phyloP scores from a whole-genome alignment of 768 basidiomycete species.

The Kwoniella europaea region DNA sequence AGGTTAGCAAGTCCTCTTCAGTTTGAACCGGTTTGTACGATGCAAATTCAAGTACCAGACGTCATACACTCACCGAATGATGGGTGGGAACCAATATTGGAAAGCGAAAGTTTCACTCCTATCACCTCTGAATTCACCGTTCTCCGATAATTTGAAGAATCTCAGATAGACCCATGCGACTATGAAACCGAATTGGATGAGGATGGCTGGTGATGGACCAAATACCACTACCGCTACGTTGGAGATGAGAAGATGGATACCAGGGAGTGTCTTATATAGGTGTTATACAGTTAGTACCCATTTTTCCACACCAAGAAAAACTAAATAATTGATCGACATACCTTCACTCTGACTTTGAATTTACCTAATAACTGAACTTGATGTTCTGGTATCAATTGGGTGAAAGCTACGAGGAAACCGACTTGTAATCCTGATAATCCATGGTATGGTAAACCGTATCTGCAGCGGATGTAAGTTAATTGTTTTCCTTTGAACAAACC shows the following conservation, averaged over 20 bases:
- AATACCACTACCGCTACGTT: conserved; percentile 64
- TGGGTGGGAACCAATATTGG: conserved; percentile 94
- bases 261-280: conserved; percentile 74
- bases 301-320: too few species aligned
- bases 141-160: conserved; percentile 87
- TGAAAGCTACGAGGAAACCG: conserved; percentile 90
- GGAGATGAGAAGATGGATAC: conserved; percentile 88
- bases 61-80: conserved; percentile 74
- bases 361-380: conserved; percentile 87
- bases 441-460: conserved; percentile 86
- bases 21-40: neutral
- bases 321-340: conserved; percentile 44
- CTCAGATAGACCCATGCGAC: conserved; percentile 93
- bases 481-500: neutral
- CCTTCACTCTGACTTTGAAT: conserved; percentile 78
- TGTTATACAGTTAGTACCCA: too few species aligned
- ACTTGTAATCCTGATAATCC: conserved; percentile 92
- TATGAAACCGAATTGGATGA: conserved; percentile 98
- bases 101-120: conserved; percentile 95
- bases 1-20: neutral
- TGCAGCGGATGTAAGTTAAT: conserved; percentile 53
- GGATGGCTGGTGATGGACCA: conserved; percentile 54
- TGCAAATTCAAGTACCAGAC: too few species aligned
- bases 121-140: conserved; percentile 77
- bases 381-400: conserved; percentile 96